Percentiles rank a stretch among this genome's conserved stretches.
These are phyloP conservation scores for Colletotrichum ledebouriae DNA, from an alignment of 2,329 filamentous ascomycete species.

Conservation along the genomic window DNA sequence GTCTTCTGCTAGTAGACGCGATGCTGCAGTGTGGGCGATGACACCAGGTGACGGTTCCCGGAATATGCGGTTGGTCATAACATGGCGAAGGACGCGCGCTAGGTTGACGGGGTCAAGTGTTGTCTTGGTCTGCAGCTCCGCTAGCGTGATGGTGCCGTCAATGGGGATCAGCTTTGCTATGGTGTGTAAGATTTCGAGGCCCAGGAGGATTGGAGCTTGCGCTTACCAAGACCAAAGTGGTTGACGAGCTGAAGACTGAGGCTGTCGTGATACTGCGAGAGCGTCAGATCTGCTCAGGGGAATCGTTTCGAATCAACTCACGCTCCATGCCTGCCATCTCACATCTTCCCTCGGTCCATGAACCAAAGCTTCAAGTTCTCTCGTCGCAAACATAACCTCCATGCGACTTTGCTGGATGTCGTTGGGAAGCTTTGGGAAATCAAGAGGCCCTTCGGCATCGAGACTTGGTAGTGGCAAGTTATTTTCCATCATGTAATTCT, in stretches of 20 bases:
- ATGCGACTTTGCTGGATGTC: slow-evolving; percentile 61
- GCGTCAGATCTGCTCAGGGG: slow-evolving; percentile 30
- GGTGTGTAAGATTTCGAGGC: slow-evolving; percentile 30
- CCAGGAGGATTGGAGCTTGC: not conserved
- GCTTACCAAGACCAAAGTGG: slow-evolving; percentile 62
- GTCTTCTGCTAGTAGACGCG: slow-evolving; percentile 64
- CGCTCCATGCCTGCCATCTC: slow-evolving; percentile 66
- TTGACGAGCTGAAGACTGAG: slow-evolving; percentile 65
- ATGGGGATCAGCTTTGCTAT: slow-evolving; percentile 66
- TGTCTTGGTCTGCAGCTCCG: slow-evolving; percentile 60
- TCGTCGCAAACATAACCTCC: slow-evolving; percentile 63
- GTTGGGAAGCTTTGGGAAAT: slow-evolving; percentile 62
- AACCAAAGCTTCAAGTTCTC: slow-evolving; percentile 61
- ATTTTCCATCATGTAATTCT: slow-evolving; percentile 60
- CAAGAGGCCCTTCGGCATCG: slow-evolving; percentile 57
- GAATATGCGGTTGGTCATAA: slow-evolving; percentile 71
- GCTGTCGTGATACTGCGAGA: slow-evolving; percentile 61
- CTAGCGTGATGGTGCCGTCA: slow-evolving; percentile 58
- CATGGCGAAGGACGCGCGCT: slow-evolving; percentile 65
- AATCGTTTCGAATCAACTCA: slow-evolving; percentile 49
- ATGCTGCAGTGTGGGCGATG: slow-evolving; percentile 69
- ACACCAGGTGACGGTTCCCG: slow-evolving; percentile 62
- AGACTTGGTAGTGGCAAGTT: slow-evolving; percentile 59
- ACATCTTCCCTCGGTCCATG: slow-evolving; percentile 65
- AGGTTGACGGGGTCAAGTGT: slow-evolving; percentile 63